Base-by-base conservation (phyloP, 345 rosid genomes). In the Abelmoschus esculentus region DNA sequence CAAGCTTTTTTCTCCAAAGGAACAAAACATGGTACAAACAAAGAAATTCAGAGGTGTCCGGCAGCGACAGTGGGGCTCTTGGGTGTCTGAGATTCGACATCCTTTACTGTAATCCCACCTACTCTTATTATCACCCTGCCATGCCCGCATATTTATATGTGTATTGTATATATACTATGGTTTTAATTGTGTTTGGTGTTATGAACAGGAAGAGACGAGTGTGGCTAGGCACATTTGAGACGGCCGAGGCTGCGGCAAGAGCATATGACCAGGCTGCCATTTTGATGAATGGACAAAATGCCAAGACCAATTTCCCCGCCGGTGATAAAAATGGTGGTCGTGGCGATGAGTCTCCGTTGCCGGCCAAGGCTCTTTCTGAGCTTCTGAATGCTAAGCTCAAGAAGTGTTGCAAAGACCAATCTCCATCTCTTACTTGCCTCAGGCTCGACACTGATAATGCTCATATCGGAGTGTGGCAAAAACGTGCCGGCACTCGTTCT, bases 51-150 rank as follows among this genome's bases (percentile, higher is more conserved):
- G 96, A 80, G 96, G 92, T 42, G 96, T 89, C 60, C 85, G 96
- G 75, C 92, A 89, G 67, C 92, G 96, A 77, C 92, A 87, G 86
- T 89, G 96, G 96, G 96, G 96, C 80, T 87, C 96, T 46, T 89
- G 96, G 92, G 92, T 89, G 29, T 87, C 96, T 29, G 92, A 89
- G 72, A 89, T 89, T 78, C 92, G 96, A 65, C 92, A 89, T 67
- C 93, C 93, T 17, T 83, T 89, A 76, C 68, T 87, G 96, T 89
- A 80, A 69, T 38, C 61, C 50, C 32, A 53, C 32, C 75, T 67
- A 60, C 78, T 64, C 70, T n/a, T 75, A 57, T 77, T 38, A 38
- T 38, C 42, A 38, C 42, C 42, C 42, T 38, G 13, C 46, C 46
- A 12, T 10, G 46, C 46, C 46, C 13, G 13, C 46, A 10, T 42